phyloP scores from a whole-genome alignment of 1,284 basidiomycete genomes.

The Schizophyllum commune region DNA sequence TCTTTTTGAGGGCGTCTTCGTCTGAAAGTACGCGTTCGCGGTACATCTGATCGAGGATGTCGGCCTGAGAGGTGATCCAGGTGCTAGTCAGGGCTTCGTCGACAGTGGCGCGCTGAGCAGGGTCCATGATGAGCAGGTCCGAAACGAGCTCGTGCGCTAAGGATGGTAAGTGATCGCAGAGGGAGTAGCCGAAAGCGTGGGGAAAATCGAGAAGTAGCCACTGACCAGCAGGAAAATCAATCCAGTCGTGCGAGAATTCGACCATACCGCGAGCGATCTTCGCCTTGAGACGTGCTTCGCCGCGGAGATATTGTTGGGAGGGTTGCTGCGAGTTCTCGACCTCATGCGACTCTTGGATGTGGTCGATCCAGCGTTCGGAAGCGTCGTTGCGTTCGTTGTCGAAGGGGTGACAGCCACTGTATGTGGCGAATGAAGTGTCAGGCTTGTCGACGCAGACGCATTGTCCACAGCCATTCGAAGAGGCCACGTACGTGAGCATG shows the following conservation, averaged over 20 bases:
- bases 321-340: constrained; percentile 16
- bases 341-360: constrained; percentile 23
- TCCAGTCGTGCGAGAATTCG: constrained; percentile 51
- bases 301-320: constrained; percentile 41
- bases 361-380: constrained; percentile 28
- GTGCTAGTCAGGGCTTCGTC: constrained; percentile 44
- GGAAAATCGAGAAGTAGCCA: constrained; percentile 7
- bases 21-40: constrained; percentile 18
- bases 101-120: constrained; percentile 51
- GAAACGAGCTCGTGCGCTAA: constrained; percentile 51
- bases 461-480: not conserved
- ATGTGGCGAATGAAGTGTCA: constrained; percentile 4
- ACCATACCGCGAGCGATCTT: constrained; percentile 58
- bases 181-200: not conserved
- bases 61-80: constrained; percentile 59
- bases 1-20: not conserved
- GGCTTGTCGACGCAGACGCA: not conserved
- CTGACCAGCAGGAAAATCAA: constrained; percentile 50
- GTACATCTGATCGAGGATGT: constrained; percentile 54
- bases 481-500: constrained; percentile 62
- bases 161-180: constrained; percentile 4
- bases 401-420: constrained; percentile 67
- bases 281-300: constrained; percentile 55
- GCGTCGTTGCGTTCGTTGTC: constrained; percentile 40
- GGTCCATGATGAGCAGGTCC: constrained; percentile 50